A percentile compares a stretch with the other conserved stretches of the same genome.
These are phyloP conservation scores for Pedinophyceae sp. DNA, from an alignment of 139 green algal species.

Conservation along the genomic window DNA sequence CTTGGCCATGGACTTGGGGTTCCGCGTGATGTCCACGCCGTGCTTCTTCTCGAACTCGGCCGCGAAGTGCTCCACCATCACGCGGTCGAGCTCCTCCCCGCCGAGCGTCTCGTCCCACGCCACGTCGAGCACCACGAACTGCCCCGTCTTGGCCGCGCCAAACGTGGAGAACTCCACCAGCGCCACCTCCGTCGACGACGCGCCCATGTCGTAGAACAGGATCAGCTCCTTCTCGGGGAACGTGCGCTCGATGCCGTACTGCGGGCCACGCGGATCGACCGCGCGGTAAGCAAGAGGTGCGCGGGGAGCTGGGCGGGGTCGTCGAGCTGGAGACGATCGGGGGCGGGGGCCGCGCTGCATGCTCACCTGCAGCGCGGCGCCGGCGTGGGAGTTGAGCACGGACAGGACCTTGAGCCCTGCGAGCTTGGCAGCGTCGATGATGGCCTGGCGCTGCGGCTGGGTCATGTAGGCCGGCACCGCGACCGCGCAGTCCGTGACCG, in stretches of 20 bases:
- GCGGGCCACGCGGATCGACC: too few species aligned
- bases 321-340: too few species aligned
- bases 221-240: slow-evolving; percentile 64
- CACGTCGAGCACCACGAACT: slow-evolving; percentile 84
- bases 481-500: slow-evolving; percentile 68
- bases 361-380: slow-evolving; percentile 79
- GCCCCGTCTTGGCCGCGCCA: slow-evolving; percentile 39
- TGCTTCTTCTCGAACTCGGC: slow-evolving; percentile 59
- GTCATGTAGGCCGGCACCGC: slow-evolving; percentile 74
- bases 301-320: too few species aligned
- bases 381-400: slow-evolving; percentile 71
- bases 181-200: slow-evolving; percentile 39
- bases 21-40: slow-evolving; percentile 26
- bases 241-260: slow-evolving; percentile 91
- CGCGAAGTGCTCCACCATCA: slow-evolving; percentile 80
- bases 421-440: slow-evolving; percentile 64
- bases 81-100: slow-evolving; percentile 58
- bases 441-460: slow-evolving; percentile 53
- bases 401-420: slow-evolving; percentile 69
- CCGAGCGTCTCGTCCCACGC: slow-evolving; percentile 71
- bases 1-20: slow-evolving; percentile 72
- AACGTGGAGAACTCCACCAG: slow-evolving; percentile 75
- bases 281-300: too few species aligned
- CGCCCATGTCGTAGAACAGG: slow-evolving; percentile 88
- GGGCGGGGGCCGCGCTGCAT: too few species aligned